These are phyloP conservation scores for Cladosporium sp. DNA, from an alignment of 2,329 filamentous ascomycete species.

Conservation along the genomic window DNA sequence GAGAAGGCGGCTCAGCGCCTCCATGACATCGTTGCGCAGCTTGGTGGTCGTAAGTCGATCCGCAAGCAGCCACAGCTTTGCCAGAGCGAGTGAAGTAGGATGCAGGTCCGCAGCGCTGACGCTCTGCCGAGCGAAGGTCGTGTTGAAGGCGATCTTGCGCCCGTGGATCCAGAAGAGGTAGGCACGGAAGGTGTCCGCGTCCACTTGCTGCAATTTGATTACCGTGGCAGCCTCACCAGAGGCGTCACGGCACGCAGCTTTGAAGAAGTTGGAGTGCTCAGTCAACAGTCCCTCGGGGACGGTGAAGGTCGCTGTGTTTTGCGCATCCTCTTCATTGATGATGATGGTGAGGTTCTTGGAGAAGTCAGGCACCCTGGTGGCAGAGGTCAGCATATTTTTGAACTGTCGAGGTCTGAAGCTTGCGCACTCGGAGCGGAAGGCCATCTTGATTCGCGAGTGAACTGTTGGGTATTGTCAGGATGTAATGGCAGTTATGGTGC, in stretches of 20 bases:
- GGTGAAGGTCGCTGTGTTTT: neutral
- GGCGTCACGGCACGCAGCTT: neutral
- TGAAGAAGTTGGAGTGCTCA: neutral
- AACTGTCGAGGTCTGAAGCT: neutral
- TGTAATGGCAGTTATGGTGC: no score
- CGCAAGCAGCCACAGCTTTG: neutral
- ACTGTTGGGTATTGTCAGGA: neutral
- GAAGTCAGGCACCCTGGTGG: neutral
- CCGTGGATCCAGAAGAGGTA: slow-evolving; percentile 1
- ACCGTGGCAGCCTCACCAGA: neutral
- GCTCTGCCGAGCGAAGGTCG: neutral
- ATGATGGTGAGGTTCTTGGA: neutral
- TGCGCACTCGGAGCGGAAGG: neutral
- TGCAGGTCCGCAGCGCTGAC: neutral
- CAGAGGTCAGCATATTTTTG: neutral
- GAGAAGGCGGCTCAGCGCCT: neutral
- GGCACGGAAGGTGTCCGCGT: neutral
- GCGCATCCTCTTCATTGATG: neutral
- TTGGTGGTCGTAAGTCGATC: neutral
- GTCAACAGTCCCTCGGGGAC: neutral
- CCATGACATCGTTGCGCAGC: neutral
- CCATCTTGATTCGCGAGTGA: neutral
- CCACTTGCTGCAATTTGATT: neutral
- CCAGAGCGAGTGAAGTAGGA: neutral
- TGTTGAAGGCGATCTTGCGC: neutral